Evolutionary conservation across 73 alveolate species (phyloP).

Genomic region (Symbiodinium natans): DNA sequence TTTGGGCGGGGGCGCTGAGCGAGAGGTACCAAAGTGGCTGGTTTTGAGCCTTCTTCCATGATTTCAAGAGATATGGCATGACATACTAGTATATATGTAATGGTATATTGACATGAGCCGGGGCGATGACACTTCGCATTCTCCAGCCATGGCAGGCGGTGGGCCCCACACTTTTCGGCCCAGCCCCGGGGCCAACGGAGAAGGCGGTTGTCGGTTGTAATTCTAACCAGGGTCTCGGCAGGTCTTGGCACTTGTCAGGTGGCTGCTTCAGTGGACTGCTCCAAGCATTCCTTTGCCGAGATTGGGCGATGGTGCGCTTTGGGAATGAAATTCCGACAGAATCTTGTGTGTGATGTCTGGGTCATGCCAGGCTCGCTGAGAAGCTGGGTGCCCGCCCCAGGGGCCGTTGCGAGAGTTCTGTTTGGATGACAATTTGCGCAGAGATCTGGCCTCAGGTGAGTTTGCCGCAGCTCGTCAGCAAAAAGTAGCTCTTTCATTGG

Average conservation of each 20-base stretch:
- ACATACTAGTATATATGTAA: too few species aligned
- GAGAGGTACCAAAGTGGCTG: slow-evolving; percentile 7
- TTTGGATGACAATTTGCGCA: too few species aligned
- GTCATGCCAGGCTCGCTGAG: neutral
- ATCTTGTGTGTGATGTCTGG: neutral
- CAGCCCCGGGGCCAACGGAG: slow-evolving; percentile 64
- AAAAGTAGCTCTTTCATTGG: too few species aligned
- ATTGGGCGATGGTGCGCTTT: neutral
- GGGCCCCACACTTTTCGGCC: slow-evolving; percentile 88
- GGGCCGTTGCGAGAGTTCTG: too few species aligned
- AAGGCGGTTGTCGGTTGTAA: neutral
- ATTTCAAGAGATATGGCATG: too few species aligned
- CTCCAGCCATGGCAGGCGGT: slow-evolving; percentile 39
- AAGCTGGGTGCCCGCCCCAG: neutral
- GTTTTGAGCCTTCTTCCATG: neutral
- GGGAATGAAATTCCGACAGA: neutral
- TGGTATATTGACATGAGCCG: too few species aligned
- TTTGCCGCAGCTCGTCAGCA: neutral
- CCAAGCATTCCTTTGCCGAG: slow-evolving; percentile 35
- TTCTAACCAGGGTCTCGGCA: neutral
- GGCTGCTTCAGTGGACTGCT: slow-evolving; percentile 43
- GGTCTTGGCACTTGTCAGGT: neutral
- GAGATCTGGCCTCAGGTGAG: slow-evolving; percentile 28
- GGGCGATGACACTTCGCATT: neutral
- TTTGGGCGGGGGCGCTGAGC: slow-evolving; percentile 56